phyloP scores from a whole-genome alignment of 2,329 filamentous ascomycete species.

The Parastagonospora nodorum region DNA sequence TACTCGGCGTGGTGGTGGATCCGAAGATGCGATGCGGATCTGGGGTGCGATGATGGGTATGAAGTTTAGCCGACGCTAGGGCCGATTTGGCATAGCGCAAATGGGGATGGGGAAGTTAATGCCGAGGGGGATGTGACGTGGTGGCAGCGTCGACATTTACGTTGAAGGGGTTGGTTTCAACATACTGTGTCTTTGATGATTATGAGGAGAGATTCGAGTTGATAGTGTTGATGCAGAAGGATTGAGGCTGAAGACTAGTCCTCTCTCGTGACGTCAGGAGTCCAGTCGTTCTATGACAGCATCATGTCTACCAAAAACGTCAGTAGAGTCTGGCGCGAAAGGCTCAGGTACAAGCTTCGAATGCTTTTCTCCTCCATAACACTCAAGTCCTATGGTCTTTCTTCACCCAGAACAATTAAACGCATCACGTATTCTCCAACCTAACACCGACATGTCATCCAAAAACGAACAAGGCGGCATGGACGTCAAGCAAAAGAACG shows the following conservation, averaged over 20 bases:
- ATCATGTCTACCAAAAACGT: constrained; percentile 1
- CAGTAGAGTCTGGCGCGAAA: not conserved
- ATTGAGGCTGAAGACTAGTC: not conserved
- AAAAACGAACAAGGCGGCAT: constrained; percentile 28
- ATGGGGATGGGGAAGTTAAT: not conserved
- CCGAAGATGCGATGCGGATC: not conserved
- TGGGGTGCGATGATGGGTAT: not conserved
- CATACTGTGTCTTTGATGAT: not conserved
- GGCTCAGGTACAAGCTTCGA: not conserved
- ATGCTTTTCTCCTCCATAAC: too few species aligned
- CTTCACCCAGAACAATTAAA: not conserved
- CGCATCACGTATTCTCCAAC: constrained; percentile 11
- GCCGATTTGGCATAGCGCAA: not conserved
- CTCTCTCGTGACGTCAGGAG: constrained; percentile 3
- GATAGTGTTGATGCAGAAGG: not conserved
- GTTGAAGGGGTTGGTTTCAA: not conserved
- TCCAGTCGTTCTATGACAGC: not conserved
- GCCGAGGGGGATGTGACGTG: not conserved
- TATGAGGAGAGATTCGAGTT: not conserved
- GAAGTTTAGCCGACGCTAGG: not conserved
- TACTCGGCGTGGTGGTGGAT: not conserved
- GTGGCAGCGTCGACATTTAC: not conserved
- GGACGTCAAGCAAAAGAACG: constrained; percentile 36
- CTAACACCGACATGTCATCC: constrained; percentile 14
- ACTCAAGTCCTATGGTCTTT: not conserved